A percentile compares a stretch with the other conserved stretches of the same genome.
Evolutionary conservation across 2,329 filamentous ascomycete species (phyloP).

Genomic region (Aspergillus ustus): DNA sequence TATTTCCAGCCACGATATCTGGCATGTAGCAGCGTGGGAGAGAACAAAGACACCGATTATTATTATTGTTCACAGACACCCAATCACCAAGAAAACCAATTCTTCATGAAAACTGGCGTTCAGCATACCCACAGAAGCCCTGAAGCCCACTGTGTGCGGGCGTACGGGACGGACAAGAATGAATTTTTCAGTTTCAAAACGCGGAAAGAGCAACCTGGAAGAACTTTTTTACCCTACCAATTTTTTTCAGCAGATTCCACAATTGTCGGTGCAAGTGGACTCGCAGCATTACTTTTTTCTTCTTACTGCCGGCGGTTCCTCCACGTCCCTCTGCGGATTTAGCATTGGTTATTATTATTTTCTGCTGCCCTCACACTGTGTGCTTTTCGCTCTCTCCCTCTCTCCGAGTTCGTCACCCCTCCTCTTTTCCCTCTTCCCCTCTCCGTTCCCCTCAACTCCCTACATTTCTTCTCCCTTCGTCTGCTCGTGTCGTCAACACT

Average conservation of each 20-base stretch:
- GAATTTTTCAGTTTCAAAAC: constrained; percentile 11
- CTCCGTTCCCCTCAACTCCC: constrained; percentile 29
- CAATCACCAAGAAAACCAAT: not conserved
- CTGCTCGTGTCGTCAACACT: constrained; percentile 18
- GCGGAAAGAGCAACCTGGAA: constrained; percentile 17
- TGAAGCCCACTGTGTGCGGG: constrained; percentile 30
- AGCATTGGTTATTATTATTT: constrained; percentile 20
- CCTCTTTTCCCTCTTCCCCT: constrained; percentile 21
- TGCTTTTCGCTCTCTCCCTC: constrained; percentile 23
- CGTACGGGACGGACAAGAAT: constrained; percentile 25
- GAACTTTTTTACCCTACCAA: constrained; percentile 19
- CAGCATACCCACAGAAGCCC: constrained; percentile 33
- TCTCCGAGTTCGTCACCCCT: constrained; percentile 21
- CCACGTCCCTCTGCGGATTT: constrained; percentile 22
- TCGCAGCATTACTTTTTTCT: constrained; percentile 24
- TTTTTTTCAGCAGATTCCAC: constrained; percentile 29
- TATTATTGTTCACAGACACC: not conserved
- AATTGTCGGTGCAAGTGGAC: constrained; percentile 11
- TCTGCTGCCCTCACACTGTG: constrained; percentile 23
- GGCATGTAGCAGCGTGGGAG: not conserved
- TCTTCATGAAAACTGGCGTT: not conserved
- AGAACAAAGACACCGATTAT: not conserved
- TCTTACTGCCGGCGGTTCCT: constrained; percentile 25
- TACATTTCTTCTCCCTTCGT: constrained; percentile 25
- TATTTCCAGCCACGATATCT: not conserved